Evolutionary conservation across 257 asterid species (phyloP).

Genomic region (Ligustrum vulgare): DNA sequence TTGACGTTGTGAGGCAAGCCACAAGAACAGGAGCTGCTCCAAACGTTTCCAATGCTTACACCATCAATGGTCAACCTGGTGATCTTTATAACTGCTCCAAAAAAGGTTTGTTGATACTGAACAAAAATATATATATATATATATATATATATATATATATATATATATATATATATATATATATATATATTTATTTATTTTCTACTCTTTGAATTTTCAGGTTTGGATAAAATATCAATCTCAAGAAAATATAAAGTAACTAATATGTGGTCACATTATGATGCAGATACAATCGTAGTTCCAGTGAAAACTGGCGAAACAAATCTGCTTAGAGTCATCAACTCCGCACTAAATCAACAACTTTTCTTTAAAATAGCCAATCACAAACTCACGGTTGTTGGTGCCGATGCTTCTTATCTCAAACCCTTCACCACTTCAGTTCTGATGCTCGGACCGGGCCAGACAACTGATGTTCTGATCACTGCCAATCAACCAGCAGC

Average conservation of each 20-base stretch:
- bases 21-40: constrained; percentile 76
- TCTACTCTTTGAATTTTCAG: neutral
- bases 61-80: constrained; percentile 90
- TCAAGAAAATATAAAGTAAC: neutral
- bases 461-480: constrained; percentile 79
- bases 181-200: no score
- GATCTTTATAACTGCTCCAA: constrained; percentile 82
- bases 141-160: no score
- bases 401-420: constrained; percentile 81
- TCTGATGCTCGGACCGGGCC: constrained; percentile 91
- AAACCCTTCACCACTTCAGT: constrained; percentile 78
- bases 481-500: constrained; percentile 68
- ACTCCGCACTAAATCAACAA: constrained; percentile 75
- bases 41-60: constrained; percentile 72
- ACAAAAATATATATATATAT: no score
- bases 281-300: constrained; percentile 63
- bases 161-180: no score
- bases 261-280: neutral
- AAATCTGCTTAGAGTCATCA: constrained; percentile 65
- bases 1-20: constrained; percentile 70
- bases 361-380: constrained; percentile 78
- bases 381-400: constrained; percentile 79
- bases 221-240: neutral
- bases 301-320: constrained; percentile 67
- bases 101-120: constrained; percentile 45